phyloP scores from a whole-genome alignment of 495 filamentous ascomycete species.

The Penicillium roqueforti region DNA sequence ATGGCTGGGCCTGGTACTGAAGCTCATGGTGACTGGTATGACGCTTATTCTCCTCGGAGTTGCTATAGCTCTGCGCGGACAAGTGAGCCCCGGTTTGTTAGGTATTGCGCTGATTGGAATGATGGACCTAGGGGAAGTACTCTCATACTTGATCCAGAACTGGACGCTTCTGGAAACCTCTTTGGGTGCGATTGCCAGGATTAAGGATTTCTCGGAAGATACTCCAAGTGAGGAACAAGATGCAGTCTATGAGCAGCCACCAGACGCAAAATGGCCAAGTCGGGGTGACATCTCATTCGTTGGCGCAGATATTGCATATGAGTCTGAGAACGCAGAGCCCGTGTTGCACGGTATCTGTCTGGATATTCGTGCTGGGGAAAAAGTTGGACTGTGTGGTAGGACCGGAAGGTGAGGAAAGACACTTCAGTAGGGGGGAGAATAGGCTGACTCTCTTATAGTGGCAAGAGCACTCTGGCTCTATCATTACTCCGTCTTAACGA shows the following conservation, averaged over 20 bases:
- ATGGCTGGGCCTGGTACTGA: constrained; percentile 32
- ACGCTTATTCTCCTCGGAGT: constrained; percentile 24
- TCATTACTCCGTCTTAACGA: constrained; percentile 54
- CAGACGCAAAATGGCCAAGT: constrained; percentile 58
- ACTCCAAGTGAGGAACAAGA: constrained; percentile 23
- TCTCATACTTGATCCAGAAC: constrained; percentile 22
- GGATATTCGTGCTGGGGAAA: constrained; percentile 45
- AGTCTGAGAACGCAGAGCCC: constrained; percentile 55
- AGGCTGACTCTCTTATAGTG: constrained; percentile 30
- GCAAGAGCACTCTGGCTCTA: constrained; percentile 57
- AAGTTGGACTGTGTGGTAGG: constrained; percentile 40
- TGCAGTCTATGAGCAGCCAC: constrained; percentile 7
- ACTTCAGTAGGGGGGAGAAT: not conserved
- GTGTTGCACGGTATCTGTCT: constrained; percentile 44
- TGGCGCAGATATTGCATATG: constrained; percentile 61
- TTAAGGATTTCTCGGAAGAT: constrained; percentile 32
- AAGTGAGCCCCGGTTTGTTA: constrained; percentile 21
- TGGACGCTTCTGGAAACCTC: constrained; percentile 31
- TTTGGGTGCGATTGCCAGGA: constrained; percentile 23
- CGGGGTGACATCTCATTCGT: constrained; percentile 73
- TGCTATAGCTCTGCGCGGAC: constrained; percentile 16
- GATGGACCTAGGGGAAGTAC: constrained; percentile 18
- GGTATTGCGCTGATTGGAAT: constrained; percentile 30
- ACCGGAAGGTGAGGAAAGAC: constrained; percentile 26
- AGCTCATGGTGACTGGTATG: constrained; percentile 22